Base-by-base conservation (phyloP, 164 flowering plant genomes). In the Tinospora cordifolia region DNA sequence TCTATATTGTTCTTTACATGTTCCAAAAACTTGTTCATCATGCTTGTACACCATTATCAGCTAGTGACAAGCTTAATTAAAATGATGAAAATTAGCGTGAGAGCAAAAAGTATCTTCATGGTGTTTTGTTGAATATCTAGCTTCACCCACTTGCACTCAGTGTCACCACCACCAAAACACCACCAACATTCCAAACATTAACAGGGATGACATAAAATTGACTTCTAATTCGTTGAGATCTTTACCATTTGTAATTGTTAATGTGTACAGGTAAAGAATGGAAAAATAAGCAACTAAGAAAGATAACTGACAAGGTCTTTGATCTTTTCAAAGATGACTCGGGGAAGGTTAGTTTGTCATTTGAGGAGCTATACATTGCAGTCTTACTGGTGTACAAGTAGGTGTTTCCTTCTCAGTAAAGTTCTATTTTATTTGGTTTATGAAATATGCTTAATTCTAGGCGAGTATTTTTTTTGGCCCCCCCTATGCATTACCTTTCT, bases 361-460 rank as follows among this genome's bases (percentile, higher is more conserved):
- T 91, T 83, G 96, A 88, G 83, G 96, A 91, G 62, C 83, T 93
- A n/a, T 93, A 90, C 54, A 91, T 93, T 72, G 94, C 96, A 62
- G 87, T 90, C 63, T 82, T 93, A 38, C 91, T 93, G 63, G 87
- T 93, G 25, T 93, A 81, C 91, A 93, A 93, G 98, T 93, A 70
- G 83, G 14, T 4, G 11, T 39, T 39, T 19, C 44, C 30, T 38
- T 41, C 13, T 41, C 19, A 51, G n/a, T 54, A 22, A 9, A 54
- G n/a, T 22, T 54, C 24, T 22, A 17, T 34, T 58, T 24, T 44
- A 19, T 65, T 71, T 10, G 24, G 27, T 4, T 36, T 36, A 63
- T 54, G 6, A 8, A 9, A 54, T n/a, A 54, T 13, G 54, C 5
- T 13, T 13, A 19, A 47, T 13, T 47, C 19, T 47, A 19, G 14